A percentile compares a stretch with the other conserved stretches of the same genome.
Evolutionary conservation across 768 basidiomycete species (phyloP).

Genomic region (Calocera viscosa): DNA sequence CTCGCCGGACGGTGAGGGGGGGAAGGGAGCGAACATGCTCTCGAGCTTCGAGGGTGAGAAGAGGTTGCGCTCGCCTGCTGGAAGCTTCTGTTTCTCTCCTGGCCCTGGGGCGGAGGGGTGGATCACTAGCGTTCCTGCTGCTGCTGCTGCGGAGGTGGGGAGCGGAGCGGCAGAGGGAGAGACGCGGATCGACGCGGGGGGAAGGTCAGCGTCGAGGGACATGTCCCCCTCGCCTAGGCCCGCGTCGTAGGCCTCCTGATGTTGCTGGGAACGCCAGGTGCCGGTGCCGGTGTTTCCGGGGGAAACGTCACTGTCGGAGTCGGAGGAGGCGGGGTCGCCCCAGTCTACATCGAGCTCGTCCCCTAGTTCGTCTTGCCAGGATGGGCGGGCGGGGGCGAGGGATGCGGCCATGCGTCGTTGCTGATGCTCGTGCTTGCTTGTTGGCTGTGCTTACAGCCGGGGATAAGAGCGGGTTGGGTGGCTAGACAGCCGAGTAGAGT

Average conservation of each 20-base stretch:
- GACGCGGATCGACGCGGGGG: not conserved
- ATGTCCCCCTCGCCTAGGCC: conserved; percentile 4
- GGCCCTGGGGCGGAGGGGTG: not conserved
- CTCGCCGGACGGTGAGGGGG: conserved; percentile 42
- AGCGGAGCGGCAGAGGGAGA: not conserved
- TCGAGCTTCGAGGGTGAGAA: conserved; percentile 82
- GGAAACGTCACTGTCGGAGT: conserved; percentile 28
- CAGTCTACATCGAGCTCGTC: conserved; percentile 88
- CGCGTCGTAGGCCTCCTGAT: conserved; percentile 48
- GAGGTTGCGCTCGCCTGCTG: conserved; percentile 50
- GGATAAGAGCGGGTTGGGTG: no score
- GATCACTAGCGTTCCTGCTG: conserved; percentile 16
- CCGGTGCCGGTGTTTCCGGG: conserved; percentile 29
- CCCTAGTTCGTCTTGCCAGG: conserved; percentile 27
- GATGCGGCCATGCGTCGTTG: not conserved
- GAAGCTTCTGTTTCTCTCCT: not conserved
- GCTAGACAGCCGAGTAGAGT: no score
- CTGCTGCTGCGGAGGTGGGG: not conserved
- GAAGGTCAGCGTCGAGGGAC: conserved; percentile 4
- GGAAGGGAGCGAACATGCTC: conserved; percentile 88
- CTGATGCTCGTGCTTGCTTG: not conserved
- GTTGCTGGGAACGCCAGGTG: conserved; percentile 50
- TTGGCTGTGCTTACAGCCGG: no score
- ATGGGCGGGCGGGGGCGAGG: conserved; percentile 14
- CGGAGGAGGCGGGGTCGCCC: conserved; percentile 40